phyloP scores from a whole-genome alignment of 2,329 filamentous ascomycete genomes.

The Graphium sp. region DNA sequence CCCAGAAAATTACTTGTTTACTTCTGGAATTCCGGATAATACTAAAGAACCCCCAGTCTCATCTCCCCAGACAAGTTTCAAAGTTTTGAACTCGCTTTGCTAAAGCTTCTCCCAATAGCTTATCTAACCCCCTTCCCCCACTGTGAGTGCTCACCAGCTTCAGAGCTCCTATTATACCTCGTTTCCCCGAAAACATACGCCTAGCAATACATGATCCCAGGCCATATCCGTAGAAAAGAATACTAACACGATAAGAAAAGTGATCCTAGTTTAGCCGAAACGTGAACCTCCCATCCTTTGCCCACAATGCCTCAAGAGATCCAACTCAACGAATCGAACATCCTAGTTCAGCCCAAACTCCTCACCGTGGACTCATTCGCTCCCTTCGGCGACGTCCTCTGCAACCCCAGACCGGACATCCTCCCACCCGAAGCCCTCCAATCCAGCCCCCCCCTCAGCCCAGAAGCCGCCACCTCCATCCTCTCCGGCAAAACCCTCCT shows the following conservation, averaged over 20 bases:
- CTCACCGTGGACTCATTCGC: slow-evolving; percentile 55
- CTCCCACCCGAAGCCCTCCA: slow-evolving; percentile 29
- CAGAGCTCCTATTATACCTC: neutral
- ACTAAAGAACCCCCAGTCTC: too few species aligned
- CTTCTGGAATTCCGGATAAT: too few species aligned
- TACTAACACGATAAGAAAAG: neutral
- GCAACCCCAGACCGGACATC: slow-evolving; percentile 48
- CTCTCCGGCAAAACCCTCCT: neutral
- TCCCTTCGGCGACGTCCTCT: slow-evolving; percentile 68
- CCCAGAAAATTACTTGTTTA: too few species aligned
- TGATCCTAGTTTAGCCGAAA: neutral
- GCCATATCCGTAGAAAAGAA: too few species aligned
- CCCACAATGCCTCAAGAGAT: slow-evolving; percentile 3
- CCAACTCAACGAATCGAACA: slow-evolving; percentile 6
- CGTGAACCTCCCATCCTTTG: neutral
- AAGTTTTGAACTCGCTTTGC: too few species aligned
- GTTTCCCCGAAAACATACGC: too few species aligned
- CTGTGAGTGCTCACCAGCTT: too few species aligned
- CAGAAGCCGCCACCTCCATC: slow-evolving; percentile 4
- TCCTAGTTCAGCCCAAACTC: slow-evolving; percentile 37
- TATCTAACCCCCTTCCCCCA: too few species aligned
- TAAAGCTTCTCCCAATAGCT: too few species aligned
- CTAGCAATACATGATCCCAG: too few species aligned
- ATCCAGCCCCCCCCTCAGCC: slow-evolving; percentile 7
- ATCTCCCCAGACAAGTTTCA: too few species aligned